Evolutionary conservation across 371 early-diverging fungal genomes (phyloP), one percentile per base, ranked within the genome.

Genomic region (Actinomucor elegans): DNA sequence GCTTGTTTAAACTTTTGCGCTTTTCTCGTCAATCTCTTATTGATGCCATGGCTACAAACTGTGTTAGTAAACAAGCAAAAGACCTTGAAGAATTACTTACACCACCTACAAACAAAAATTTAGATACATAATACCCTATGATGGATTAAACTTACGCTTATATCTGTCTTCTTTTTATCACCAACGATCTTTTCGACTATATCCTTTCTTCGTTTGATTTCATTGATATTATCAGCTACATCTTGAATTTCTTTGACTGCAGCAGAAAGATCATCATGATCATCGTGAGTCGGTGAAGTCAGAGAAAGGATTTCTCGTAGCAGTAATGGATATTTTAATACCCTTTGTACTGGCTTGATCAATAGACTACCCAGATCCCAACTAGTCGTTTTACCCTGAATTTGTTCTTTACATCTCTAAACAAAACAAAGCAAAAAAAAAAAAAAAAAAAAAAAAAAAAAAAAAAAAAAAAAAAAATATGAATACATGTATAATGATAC

Each of bases 261-360:
- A 23, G 71, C 60, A 20, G 67, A 49, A 14, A 91, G 63, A 12
- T 85, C 59, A 20, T 67, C 66, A 51, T 72, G 77, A 57, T 90
- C 91, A 4, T 79, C 59, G 54, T 91, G 85, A 4, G 65, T 67
- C 3, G 74, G 57, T 7, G 81, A 71, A 12, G 90, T 89, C 23
- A 81, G 61, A 5, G 76, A 66, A 12, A 85, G 60, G 5, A 92
- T 75, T 74, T 86, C 81, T 86, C 85, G 61, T 21, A 52, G 47
- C 23, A 34, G 24, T 9, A 67, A 38, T 28, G 92, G 93, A 53
- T 91, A 92, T 57, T 92, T 92, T 15, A 92, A 71, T 8, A 94
- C 89, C n/a, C 94, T 71, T 54, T 94, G 94, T n/a, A 92, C 91
- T n/a, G 94, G 94, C 52, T 92, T 92, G 64, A 94, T 91, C 32